Evolutionary conservation across 768 basidiomycete genomes (phyloP).

Genomic region (Daedalea quercina): DNA sequence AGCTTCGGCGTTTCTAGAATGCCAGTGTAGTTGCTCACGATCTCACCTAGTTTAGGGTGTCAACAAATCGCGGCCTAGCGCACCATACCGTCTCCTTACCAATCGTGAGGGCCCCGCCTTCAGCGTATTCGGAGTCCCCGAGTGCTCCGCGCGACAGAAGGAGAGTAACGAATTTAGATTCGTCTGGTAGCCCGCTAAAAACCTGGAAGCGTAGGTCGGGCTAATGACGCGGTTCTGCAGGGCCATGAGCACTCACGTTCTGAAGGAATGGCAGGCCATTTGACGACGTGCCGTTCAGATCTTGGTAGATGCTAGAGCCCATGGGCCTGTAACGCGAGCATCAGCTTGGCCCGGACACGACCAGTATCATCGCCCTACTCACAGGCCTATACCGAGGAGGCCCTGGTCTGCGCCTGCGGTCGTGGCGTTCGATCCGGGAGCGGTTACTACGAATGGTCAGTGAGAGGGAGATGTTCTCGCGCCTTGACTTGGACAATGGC

Average conservation of each 20-base stretch:
- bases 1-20: background rate
- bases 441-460: background rate
- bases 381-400: constrained; percentile 5
- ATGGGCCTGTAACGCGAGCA: no score
- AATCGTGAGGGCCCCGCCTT: no score
- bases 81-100: no score
- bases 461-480: background rate
- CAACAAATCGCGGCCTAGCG: no score
- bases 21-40: background rate
- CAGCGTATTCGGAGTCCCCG: background rate
- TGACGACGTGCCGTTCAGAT: background rate
- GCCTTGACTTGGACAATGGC: background rate
- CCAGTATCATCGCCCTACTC: background rate
- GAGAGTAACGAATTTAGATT: constrained; percentile 7
- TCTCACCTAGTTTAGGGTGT: background rate
- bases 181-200: constrained; percentile 2
- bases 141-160: constrained; percentile 1
- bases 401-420: background rate
- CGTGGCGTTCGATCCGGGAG: constrained; percentile 2
- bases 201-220: background rate
- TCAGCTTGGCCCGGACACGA: background rate
- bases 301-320: no score
- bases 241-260: background rate
- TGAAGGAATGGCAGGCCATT: background rate
- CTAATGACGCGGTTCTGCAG: background rate